Conservation (phyloP, 2,329 filamentous ascomycete species). For the Metarhizium robertsii region DNA sequence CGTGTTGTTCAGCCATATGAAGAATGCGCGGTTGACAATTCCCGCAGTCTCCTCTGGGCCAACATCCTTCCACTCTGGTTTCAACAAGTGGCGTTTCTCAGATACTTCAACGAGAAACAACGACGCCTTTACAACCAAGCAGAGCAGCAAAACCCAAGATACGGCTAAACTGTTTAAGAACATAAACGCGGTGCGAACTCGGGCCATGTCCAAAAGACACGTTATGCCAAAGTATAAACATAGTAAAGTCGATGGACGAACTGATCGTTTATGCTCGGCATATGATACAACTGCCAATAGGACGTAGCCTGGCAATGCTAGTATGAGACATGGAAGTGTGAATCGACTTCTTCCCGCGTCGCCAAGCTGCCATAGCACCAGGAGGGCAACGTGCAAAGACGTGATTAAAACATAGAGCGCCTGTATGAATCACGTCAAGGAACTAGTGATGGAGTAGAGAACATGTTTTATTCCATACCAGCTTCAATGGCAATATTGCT, state of each 20-base stretch:
- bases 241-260: slow-evolving; percentile 21
- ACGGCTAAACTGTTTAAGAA: slow-evolving; percentile 15
- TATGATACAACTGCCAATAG: slow-evolving; percentile 9
- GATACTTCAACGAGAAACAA: slow-evolving; percentile 28
- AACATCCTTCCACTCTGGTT: background rate
- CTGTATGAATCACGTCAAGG: background rate
- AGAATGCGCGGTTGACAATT: slow-evolving; percentile 15
- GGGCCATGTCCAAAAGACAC: slow-evolving; percentile 27
- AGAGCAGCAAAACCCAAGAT: slow-evolving; percentile 16
- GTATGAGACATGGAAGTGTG: background rate
- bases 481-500: background rate
- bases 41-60: slow-evolving; percentile 14
- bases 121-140: slow-evolving; percentile 18
- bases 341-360: background rate
- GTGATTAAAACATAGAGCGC: background rate
- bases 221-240: background rate
- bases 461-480: background rate
- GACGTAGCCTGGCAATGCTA: background rate
- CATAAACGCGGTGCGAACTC: slow-evolving; percentile 20
- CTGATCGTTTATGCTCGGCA: slow-evolving; percentile 22
- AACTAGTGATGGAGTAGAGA: background rate
- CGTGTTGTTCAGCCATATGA: slow-evolving; percentile 19
- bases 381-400: background rate
- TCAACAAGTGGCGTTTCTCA: slow-evolving; percentile 2
- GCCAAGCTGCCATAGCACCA: background rate